Conservation (phyloP, 768 basidiomycete genomes). For the Leucosporidium yakuticum region DNA sequence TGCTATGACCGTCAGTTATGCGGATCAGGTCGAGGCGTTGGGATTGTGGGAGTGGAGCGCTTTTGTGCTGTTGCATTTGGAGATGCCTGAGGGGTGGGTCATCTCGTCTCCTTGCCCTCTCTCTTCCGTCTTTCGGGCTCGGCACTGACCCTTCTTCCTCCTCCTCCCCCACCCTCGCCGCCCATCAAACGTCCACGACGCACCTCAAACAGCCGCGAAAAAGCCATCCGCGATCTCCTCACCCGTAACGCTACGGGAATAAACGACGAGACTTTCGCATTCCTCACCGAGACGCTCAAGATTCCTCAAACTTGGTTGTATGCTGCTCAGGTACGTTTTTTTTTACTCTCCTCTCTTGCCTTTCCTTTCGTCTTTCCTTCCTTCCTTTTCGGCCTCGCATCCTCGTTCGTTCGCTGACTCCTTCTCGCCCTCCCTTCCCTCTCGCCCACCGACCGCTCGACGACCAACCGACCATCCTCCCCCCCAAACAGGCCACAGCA, state of each 20-base stretch:
- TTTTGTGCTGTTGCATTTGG: slow-evolving; percentile 84
- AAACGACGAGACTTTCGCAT: slow-evolving; percentile 32
- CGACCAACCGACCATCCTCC: too few relatives aligned
- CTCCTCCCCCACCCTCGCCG: background rate
- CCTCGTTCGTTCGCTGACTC: background rate
- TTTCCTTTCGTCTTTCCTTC: background rate
- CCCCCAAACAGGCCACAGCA: slow-evolving; percentile 56
- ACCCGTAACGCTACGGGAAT: slow-evolving; percentile 49
- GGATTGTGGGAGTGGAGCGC: slow-evolving; percentile 78
- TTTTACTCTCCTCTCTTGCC: background rate
- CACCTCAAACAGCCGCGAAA: slow-evolving; percentile 74
- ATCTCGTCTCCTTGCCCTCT: too few relatives aligned
- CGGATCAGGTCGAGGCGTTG: slow-evolving; percentile 71
- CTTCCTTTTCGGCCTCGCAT: slow-evolving; percentile 2
- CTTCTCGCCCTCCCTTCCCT: background rate
- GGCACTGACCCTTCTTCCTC: slow-evolving; percentile 14
- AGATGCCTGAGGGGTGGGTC: slow-evolving; percentile 68
- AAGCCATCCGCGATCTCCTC: slow-evolving; percentile 73
- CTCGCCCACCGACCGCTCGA: slow-evolving; percentile 2
- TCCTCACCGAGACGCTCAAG: slow-evolving; percentile 61
- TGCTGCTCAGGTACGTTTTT: slow-evolving; percentile 69
- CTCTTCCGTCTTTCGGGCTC: background rate
- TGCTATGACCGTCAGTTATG: slow-evolving; percentile 73
- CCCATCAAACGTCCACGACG: too few relatives aligned
- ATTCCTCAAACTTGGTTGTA: slow-evolving; percentile 83